phyloP scores from a whole-genome alignment of 768 basidiomycete genomes.

The Amanita polypyramis region DNA sequence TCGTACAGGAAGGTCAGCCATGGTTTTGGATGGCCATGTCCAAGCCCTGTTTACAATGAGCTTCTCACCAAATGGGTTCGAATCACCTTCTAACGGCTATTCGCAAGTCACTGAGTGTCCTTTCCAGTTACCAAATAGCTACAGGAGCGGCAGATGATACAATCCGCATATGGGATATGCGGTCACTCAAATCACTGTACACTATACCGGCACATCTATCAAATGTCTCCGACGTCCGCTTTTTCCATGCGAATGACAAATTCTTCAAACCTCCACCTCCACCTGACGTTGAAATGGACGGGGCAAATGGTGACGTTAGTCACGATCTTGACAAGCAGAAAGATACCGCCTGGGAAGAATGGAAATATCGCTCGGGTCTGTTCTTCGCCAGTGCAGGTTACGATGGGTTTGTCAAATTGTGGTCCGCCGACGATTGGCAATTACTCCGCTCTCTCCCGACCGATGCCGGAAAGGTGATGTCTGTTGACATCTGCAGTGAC shows the following conservation, averaged over 20 bases:
- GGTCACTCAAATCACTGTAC: conserved; percentile 84
- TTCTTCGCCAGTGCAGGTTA: conserved; percentile 93
- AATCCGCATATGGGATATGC: conserved; percentile 97
- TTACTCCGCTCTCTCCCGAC: conserved; percentile 79
- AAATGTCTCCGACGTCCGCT: conserved; percentile 91
- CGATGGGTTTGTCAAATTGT: conserved; percentile 90
- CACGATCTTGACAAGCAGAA: conserved; percentile 28
- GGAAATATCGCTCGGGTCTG: conserved; percentile 76
- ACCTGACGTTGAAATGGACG: conserved; percentile 44
- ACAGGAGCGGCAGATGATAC: conserved; percentile 97
- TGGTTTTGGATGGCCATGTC: conserved; percentile 96
- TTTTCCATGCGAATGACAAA: conserved; percentile 66
- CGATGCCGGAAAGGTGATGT: conserved; percentile 98
- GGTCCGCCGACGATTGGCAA: conserved; percentile 99
- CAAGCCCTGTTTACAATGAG: conserved; percentile 84
- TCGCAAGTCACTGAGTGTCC: conserved; percentile 9
- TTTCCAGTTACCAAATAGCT: conserved; percentile 84
- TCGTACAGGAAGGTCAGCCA: conserved; percentile 88
- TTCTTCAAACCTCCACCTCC: conserved; percentile 31
- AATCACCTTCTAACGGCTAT: conserved; percentile 14
- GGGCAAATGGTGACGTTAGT: conserved; percentile 25
- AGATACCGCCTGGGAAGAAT: conserved; percentile 45
- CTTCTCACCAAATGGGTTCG: conserved; percentile 94
- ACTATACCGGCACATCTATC: conserved; percentile 95
- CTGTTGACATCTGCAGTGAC: conserved; percentile 82